These are phyloP conservation scores for Cystobasidiaceae sp. DNA, from an alignment of 1,284 basidiomycete species.

Conservation along the genomic window DNA sequence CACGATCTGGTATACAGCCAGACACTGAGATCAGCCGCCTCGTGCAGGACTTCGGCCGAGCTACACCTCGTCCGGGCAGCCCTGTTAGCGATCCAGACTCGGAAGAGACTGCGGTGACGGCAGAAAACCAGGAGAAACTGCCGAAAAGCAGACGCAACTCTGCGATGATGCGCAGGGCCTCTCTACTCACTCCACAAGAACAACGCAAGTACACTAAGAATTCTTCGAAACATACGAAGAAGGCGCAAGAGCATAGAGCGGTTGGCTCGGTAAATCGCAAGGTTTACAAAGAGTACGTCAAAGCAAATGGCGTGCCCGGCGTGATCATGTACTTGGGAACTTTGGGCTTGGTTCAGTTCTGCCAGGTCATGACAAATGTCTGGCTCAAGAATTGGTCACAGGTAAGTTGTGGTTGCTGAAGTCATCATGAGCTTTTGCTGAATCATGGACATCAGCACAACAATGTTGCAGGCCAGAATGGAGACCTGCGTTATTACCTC, in stretches of 20 bases:
- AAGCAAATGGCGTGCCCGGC: slow-evolving; percentile 68
- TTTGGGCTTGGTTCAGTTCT: slow-evolving; percentile 52
- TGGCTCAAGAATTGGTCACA: slow-evolving; percentile 54
- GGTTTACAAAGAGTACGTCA: slow-evolving; percentile 73
- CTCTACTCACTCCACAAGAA: neutral
- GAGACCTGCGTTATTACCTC: slow-evolving; percentile 45
- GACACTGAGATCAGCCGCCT: slow-evolving; percentile 71
- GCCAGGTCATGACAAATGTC: slow-evolving; percentile 57
- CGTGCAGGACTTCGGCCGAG: slow-evolving; percentile 55
- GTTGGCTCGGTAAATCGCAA: slow-evolving; percentile 71
- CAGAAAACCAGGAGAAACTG: slow-evolving; percentile 18
- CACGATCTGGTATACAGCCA: slow-evolving; percentile 55
- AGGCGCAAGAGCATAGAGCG: slow-evolving; percentile 70
- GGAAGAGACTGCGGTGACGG: slow-evolving; percentile 18
- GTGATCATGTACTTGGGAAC: slow-evolving; percentile 53
- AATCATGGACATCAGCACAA: slow-evolving; percentile 74
- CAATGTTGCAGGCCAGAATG: slow-evolving; percentile 57
- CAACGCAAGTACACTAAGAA: slow-evolving; percentile 1
- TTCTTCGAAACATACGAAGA: slow-evolving; percentile 37
- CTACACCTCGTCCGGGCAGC: slow-evolving; percentile 49
- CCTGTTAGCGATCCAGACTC: slow-evolving; percentile 38
- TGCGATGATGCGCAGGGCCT: slow-evolving; percentile 6
- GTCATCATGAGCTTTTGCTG: neutral
- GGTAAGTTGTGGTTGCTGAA: neutral
- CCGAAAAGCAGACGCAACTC: slow-evolving; percentile 28